These are phyloP conservation scores for Stylosanthes scabra DNA, from an alignment of 331 rosid species.

Conservation along the genomic window DNA sequence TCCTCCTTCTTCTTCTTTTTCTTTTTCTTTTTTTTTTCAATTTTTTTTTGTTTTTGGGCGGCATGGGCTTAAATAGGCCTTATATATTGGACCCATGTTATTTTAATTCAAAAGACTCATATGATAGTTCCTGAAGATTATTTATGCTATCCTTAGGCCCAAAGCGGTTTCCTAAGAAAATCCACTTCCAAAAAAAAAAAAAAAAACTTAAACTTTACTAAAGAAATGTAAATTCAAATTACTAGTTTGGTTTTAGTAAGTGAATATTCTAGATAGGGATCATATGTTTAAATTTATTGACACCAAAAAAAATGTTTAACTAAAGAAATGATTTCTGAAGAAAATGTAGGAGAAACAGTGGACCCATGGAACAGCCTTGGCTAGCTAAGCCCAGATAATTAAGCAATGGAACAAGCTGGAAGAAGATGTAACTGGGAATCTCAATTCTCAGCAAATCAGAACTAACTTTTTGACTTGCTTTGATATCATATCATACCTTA, in stretches of 20 bases:
- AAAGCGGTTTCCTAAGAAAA: neutral
- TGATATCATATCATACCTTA: conserved; percentile 39
- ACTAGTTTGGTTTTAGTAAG: neutral
- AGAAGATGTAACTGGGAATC: neutral
- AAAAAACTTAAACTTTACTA: too few relatives aligned
- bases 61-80: too few relatives aligned
- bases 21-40: too few relatives aligned
- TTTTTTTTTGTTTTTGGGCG: too few relatives aligned
- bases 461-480: conserved; percentile 41
- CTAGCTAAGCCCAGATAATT: too few relatives aligned
- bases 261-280: neutral
- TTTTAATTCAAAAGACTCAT: too few relatives aligned
- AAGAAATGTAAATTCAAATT: too few relatives aligned
- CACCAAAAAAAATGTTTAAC: too few relatives aligned
- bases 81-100: too few relatives aligned
- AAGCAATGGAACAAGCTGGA: neutral
- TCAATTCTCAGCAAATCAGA: conserved; percentile 10
- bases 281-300: neutral
- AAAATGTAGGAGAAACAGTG: too few relatives aligned
- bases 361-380: neutral
- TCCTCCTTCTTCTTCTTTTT: too few relatives aligned
- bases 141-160: neutral
- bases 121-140: neutral
- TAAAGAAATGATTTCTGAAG: too few relatives aligned
- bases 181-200: neutral